Evolutionary conservation across 2,329 filamentous ascomycete genomes (phyloP), one percentile per base, ranked within the genome.

Genomic region (Diaporthe nobilis): DNA sequence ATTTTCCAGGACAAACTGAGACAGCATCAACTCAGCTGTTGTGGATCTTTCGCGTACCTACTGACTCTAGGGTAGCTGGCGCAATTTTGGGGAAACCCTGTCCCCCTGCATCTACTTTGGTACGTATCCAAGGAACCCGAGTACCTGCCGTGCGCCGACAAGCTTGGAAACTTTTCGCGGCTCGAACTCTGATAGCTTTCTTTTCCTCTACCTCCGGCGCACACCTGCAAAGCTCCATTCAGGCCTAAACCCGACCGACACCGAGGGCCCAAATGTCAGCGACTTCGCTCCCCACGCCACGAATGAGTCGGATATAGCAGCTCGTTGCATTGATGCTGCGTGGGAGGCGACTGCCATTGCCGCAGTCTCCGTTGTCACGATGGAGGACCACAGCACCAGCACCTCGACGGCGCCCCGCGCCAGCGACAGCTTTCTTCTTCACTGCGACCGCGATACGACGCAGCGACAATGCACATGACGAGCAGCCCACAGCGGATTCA

Each of bases 271-370:
- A 42, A 57, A 73, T 65, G 25, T 74, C 70, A 68, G 63, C 63
- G 39, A 55, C 17, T n/a, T 61, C 76, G 39, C 68, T 39, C 49
- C 13, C 58, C 53, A 47, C 57, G 55, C 49, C 57, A 55, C 76
- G 76, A 37, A 77, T 76, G 76, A 72, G 53, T 61, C 71, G 68
- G 71, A 68, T 53, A 76, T 72, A 77, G 58, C 71, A 76, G 51
- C 49, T 72, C 60, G 55, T 72, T 51, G 76, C 76, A 72, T 77
- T 76, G 68, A 77, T 77, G 76, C 76, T 76, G 71, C 72, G 71
- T 70, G 74, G 75, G 63, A 76, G 74, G 75, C 68, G 76, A 58
- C 72, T 74, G 72, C 67, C 70, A 49, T 65, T 77, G 70, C 65
- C 75, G 75, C 76, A 74, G 76, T 72, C 71, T 71, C 75, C 71